Conservation (phyloP, 345 rosid genomes). For the Populus euphratica region DNA sequence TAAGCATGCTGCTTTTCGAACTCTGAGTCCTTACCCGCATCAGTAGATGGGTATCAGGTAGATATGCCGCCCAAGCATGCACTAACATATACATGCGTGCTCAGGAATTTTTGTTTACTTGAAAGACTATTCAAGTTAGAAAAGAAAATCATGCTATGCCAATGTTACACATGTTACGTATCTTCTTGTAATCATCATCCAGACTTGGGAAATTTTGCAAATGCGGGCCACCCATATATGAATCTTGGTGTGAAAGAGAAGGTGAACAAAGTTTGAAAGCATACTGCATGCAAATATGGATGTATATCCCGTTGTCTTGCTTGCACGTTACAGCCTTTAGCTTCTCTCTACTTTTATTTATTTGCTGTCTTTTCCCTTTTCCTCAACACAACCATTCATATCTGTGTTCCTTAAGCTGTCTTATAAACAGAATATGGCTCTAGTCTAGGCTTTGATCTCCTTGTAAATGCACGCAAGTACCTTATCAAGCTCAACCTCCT, state of each 20-base stretch:
- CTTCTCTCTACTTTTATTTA: not conserved
- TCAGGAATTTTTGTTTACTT: no score
- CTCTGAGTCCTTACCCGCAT: no score
- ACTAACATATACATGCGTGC: no score
- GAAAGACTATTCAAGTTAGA: no score
- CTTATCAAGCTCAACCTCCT: not conserved
- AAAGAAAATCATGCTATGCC: no score
- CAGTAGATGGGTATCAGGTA: no score
- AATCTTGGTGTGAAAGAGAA: not conserved
- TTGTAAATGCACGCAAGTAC: not conserved
- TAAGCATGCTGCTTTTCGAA: no score
- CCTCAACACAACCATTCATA: not conserved
- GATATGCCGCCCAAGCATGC: no score
- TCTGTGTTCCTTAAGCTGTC: not conserved
- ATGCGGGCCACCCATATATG: not conserved
- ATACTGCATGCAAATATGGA: not conserved
- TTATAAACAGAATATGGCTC: not conserved
- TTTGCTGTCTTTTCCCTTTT: not conserved
- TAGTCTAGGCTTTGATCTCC: not conserved
- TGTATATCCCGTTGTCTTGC: not conserved
- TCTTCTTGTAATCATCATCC: not conserved
- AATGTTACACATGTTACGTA: no score
- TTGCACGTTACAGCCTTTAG: constrained; percentile 1
- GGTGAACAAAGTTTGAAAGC: not conserved
- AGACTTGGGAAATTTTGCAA: not conserved